Evolutionary conservation across 352 stramenopile genomes (phyloP).

Genomic region (Hyaloperonospora brassicae): DNA sequence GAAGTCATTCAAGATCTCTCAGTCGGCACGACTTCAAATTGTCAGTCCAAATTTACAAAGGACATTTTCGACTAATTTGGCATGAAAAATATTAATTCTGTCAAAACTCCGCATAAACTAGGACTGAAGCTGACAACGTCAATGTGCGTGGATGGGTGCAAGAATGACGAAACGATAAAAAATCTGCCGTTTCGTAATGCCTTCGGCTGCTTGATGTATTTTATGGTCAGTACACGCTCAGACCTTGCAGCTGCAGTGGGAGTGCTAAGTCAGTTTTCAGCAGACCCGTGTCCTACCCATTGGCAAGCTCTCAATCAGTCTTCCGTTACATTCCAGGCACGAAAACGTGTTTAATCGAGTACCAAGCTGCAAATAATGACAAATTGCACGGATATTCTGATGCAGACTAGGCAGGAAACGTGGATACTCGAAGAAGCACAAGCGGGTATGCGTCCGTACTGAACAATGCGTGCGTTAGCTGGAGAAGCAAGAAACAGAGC

Average conservation of each 20-base stretch:
- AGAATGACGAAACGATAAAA: slow-evolving; percentile 2
- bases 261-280: slow-evolving; percentile 4
- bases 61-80: not conserved
- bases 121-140: not conserved
- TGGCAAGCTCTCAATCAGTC: not conserved
- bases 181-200: not conserved
- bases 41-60: not conserved
- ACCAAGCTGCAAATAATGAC: not conserved
- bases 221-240: slow-evolving; percentile 1
- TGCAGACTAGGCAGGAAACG: slow-evolving; percentile 1
- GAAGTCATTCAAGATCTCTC: not conserved
- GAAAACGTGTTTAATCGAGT: not conserved
- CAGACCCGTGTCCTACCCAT: not conserved
- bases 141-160: not conserved
- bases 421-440: not conserved
- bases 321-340: not conserved
- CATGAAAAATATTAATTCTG: not conserved
- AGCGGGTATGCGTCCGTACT: slow-evolving; percentile 1
- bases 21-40: not conserved
- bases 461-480: not conserved
- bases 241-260: not conserved
- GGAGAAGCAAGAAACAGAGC: too few relatives aligned
- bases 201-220: not conserved
- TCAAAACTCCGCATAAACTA: not conserved
- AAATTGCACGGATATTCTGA: not conserved